Evolutionary conservation across 2,329 filamentous ascomycete species (phyloP).

Genomic region (Pseudogymnoascus sp.): DNA sequence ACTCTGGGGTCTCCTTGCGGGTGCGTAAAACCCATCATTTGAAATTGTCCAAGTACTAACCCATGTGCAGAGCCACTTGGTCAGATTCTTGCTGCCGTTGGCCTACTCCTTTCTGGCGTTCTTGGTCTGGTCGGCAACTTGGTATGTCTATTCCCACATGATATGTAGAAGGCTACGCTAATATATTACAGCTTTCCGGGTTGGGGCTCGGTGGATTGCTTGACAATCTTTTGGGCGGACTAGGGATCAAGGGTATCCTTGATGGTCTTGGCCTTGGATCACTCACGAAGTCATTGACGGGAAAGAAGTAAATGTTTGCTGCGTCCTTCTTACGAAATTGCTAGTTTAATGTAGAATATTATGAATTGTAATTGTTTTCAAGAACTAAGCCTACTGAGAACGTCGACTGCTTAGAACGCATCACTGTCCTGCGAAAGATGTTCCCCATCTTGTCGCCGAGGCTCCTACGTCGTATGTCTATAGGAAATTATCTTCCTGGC

Average conservation of each 20-base stretch:
- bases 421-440: too few species aligned
- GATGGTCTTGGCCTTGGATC: conserved; percentile 59
- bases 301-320: conserved; percentile 33
- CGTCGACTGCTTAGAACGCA: too few species aligned
- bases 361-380: neutral
- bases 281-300: conserved; percentile 35
- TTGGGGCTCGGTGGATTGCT: conserved; percentile 77
- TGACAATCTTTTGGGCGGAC: conserved; percentile 66
- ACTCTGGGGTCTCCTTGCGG: conserved; percentile 64
- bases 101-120: conserved; percentile 73
- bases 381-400: neutral
- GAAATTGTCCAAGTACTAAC: neutral
- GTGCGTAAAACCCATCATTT: neutral
- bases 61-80: conserved; percentile 65
- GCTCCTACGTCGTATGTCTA: too few species aligned
- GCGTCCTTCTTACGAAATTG: neutral
- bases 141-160: conserved; percentile 28
- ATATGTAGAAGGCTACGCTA: conserved; percentile 31
- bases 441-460: too few species aligned
- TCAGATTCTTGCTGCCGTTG: conserved; percentile 87
- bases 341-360: neutral
- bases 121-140: conserved; percentile 76
- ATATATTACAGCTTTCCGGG: conserved; percentile 36
- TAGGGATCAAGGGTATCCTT: conserved; percentile 69
- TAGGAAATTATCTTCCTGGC: too few species aligned